These are phyloP conservation scores for Rehmannia glutinosa DNA, from an alignment of 257 asterid species.

Conservation along the genomic window DNA sequence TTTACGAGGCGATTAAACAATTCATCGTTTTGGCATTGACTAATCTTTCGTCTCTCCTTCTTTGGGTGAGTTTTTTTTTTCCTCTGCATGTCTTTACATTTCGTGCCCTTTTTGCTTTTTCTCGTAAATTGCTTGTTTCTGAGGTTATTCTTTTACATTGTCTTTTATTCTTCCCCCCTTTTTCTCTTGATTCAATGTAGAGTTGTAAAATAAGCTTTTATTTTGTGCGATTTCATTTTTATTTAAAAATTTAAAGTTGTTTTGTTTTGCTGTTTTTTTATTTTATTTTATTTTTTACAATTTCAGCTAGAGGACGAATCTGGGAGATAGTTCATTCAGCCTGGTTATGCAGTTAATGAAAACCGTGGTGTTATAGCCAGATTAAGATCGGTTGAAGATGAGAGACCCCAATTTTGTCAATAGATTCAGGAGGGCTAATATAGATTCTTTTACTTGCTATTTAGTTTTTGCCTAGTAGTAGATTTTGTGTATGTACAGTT, in stretches of 20 bases:
- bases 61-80: constrained; percentile 41
- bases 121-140: constrained; percentile 22
- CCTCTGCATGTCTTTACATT: constrained; percentile 23
- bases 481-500: constrained; percentile 26
- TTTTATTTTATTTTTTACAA: neutral
- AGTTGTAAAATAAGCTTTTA: no score
- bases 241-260: no score
- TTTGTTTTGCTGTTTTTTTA: constrained; percentile 24
- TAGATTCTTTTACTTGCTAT: constrained; percentile 26
- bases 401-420: constrained; percentile 45
- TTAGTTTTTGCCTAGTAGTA: constrained; percentile 34
- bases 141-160: constrained; percentile 28
- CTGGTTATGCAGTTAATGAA: constrained; percentile 29
- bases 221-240: no score
- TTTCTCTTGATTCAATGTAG: no score
- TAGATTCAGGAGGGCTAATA: constrained; percentile 31
- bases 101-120: constrained; percentile 22
- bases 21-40: constrained; percentile 21
- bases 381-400: constrained; percentile 38
- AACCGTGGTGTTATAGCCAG: constrained; percentile 31
- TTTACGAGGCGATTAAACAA: neutral
- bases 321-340: constrained; percentile 32
- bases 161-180: neutral
- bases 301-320: constrained; percentile 33
- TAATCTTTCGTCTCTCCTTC: constrained; percentile 23